Percentiles rank a stretch among this genome's conserved stretches.
Evolutionary conservation across 805 yeast genomes (phyloP).

Genomic region (Zygosaccharomyces siamensis): DNA sequence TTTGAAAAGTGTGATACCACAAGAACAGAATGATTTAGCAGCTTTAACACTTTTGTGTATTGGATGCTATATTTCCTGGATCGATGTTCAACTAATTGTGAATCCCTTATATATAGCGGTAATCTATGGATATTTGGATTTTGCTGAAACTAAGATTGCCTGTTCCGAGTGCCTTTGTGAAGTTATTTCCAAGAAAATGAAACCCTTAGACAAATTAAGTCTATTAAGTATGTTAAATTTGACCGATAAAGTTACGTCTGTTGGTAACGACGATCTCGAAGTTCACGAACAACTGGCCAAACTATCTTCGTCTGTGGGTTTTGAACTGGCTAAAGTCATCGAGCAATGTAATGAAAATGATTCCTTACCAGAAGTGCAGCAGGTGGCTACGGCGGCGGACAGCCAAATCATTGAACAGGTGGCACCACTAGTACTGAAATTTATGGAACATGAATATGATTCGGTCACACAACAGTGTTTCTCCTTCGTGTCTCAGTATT

Average conservation of each 20-base stretch:
- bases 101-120: constrained; percentile 52
- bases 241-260: constrained; percentile 43
- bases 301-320: constrained; percentile 65
- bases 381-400: constrained; percentile 38
- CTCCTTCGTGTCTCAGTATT: constrained; percentile 70
- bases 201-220: constrained; percentile 57
- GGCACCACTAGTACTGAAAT: constrained; percentile 68
- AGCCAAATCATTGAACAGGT: constrained; percentile 50
- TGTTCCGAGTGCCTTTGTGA: constrained; percentile 52
- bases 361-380: constrained; percentile 35
- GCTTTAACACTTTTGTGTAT: constrained; percentile 49
- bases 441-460: constrained; percentile 78
- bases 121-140: constrained; percentile 55
- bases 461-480: constrained; percentile 82
- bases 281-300: constrained; percentile 74
- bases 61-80: constrained; percentile 91
- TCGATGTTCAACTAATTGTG: constrained; percentile 71
- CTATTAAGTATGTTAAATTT: constrained; percentile 65
- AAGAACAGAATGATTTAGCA: constrained; percentile 25
- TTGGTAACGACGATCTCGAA: constrained; percentile 47
- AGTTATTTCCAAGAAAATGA: constrained; percentile 73
- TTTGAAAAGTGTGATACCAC: constrained; percentile 20
- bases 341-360: constrained; percentile 44
- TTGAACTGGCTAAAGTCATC: constrained; percentile 66
- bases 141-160: constrained; percentile 45